A percentile compares a stretch with the other conserved stretches of the same genome.
Conservation (phyloP, 1,284 basidiomycete species). For the Apiotrichum veenhuisii region DNA sequence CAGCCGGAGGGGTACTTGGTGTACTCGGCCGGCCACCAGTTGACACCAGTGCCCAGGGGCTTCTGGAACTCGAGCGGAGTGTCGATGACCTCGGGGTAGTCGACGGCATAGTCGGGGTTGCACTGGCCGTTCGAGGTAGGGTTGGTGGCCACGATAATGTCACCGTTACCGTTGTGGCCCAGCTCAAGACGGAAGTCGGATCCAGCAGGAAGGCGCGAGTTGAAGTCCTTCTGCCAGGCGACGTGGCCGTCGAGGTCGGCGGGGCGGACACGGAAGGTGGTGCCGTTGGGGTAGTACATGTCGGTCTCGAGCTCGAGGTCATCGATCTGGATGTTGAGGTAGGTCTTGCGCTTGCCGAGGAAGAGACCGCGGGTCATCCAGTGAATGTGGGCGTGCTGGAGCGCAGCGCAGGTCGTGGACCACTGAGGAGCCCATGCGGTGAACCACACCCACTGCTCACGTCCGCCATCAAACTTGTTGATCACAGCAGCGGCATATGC, state of each 20-base stretch:
- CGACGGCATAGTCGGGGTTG: slow-evolving; percentile 4
- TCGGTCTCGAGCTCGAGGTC: slow-evolving; percentile 10
- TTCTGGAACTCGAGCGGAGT: slow-evolving; percentile 9
- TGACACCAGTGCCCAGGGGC: slow-evolving; percentile 7
- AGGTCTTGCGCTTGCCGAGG: slow-evolving; percentile 14
- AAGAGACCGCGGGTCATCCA: slow-evolving; percentile 12
- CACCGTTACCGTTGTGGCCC: slow-evolving; percentile 14
- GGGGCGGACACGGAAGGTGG: slow-evolving; percentile 5
- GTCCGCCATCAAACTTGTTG: slow-evolving; percentile 3
- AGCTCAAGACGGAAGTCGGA: slow-evolving; percentile 10
- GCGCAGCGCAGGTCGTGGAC: slow-evolving; percentile 1
- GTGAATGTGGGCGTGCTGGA: slow-evolving; percentile 14
- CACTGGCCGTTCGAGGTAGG: neutral
- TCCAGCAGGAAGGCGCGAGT: slow-evolving; percentile 8
- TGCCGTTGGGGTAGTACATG: slow-evolving; percentile 4
- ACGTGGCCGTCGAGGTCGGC: slow-evolving; percentile 10
- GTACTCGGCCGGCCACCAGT: slow-evolving; percentile 6
- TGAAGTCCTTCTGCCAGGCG: slow-evolving; percentile 10
- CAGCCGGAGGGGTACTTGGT: slow-evolving; percentile 7
- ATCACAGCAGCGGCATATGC: slow-evolving; percentile 9
- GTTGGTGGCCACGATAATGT: neutral
- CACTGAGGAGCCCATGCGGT: slow-evolving; percentile 11
- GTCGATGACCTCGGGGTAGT: neutral
- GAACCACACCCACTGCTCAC: slow-evolving; percentile 12
- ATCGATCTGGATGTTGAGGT: slow-evolving; percentile 12